Conservation (phyloP, 2,329 filamentous ascomycete species). For the Periconia digitata region DNA sequence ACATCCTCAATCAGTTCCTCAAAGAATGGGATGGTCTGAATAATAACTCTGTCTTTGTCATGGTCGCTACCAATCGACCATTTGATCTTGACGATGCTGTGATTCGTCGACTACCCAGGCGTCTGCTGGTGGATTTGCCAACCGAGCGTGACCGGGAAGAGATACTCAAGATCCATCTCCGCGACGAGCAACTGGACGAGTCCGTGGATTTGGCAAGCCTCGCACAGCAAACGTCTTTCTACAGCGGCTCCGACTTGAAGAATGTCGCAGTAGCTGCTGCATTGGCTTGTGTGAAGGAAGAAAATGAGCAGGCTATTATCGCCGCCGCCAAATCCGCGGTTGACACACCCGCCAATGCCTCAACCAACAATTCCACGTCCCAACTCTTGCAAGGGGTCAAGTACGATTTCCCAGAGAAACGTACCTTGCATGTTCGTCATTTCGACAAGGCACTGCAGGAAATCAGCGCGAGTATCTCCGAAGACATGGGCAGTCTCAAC, state of each 20-base stretch:
- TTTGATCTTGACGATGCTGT: conserved; percentile 93
- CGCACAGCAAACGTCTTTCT: conserved; percentile 70
- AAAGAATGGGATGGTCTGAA: conserved; percentile 96
- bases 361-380: too few species aligned
- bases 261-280: conserved; percentile 80
- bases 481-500: conserved; percentile 85
- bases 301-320: conserved; percentile 52
- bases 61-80: conserved; percentile 95
- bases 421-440: conserved; percentile 67
- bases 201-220: conserved; percentile 64
- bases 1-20: conserved; percentile 95
- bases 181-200: conserved; percentile 64
- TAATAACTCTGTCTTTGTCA: conserved; percentile 83
- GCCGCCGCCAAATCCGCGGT: conserved; percentile 22
- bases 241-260: conserved; percentile 82
- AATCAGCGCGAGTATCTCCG: conserved; percentile 88
- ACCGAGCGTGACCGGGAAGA: conserved; percentile 65
- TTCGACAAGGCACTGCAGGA: conserved; percentile 85
- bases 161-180: conserved; percentile 72
- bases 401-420: conserved; percentile 68
- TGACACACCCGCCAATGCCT: too few species aligned
- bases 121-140: conserved; percentile 73
- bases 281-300: conserved; percentile 76
- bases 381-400: conserved; percentile 33
- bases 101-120: conserved; percentile 71